Evolutionary conservation across 2,329 filamentous ascomycete genomes (phyloP).

Genomic region (Claviceps sorghi): DNA sequence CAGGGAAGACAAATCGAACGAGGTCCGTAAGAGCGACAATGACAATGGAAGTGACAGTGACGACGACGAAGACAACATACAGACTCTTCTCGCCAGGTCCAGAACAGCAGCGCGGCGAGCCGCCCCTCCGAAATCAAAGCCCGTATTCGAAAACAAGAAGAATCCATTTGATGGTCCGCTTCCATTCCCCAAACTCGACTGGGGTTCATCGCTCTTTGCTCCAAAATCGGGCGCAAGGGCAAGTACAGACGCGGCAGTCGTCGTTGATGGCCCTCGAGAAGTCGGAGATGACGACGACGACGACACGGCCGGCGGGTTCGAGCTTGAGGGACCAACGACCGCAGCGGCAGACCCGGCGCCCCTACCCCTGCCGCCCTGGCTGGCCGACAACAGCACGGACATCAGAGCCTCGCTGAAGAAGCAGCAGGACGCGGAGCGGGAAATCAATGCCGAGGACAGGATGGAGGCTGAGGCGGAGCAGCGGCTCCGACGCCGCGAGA

Average conservation of each 20-base stretch:
- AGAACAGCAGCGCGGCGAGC: conserved; percentile 39
- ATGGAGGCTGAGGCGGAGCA: conserved; percentile 43
- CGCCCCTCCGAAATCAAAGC: conserved; percentile 15
- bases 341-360: conserved; percentile 35
- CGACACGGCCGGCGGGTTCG: conserved; percentile 50
- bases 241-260: conserved; percentile 7
- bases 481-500: conserved; percentile 26
- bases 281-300: conserved; percentile 19
- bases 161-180: conserved; percentile 64
- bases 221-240: conserved; percentile 20
- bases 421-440: conserved; percentile 39
- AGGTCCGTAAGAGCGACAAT: conserved; percentile 45
- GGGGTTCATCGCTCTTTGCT: conserved; percentile 45
- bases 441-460: conserved; percentile 50
- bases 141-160: conserved; percentile 35
- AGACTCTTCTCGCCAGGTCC: conserved; percentile 59
- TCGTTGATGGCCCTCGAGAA: background rate
- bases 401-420: conserved; percentile 49
- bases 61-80: conserved; percentile 69
- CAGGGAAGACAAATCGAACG: conserved; percentile 10
- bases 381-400: conserved; percentile 44
- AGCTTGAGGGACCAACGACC: conserved; percentile 29
- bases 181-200: conserved; percentile 77
- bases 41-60: conserved; percentile 58
- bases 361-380: conserved; percentile 64